Base-by-base conservation (phyloP, 208 protist species). In the Crithidia brevicula region DNA sequence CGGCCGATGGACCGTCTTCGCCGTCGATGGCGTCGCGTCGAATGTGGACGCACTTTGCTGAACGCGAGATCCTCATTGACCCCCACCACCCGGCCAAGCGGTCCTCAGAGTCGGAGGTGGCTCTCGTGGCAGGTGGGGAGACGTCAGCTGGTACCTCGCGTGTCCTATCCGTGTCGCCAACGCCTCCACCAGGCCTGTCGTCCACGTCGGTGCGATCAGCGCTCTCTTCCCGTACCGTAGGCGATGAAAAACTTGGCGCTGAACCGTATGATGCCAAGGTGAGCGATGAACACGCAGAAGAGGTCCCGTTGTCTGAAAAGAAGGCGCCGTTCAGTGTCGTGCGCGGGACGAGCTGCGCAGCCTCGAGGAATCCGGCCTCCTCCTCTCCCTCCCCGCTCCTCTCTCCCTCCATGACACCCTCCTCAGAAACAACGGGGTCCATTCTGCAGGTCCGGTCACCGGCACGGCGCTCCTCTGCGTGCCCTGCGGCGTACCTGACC, bases 31-130 rank as follows among this genome's bases (percentile, higher is more conserved):
- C 20, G 30, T 27, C 59, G 33, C 59, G 59, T 0, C 59, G 45
- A 4, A 43, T 45, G 59, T 54, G 59, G 59, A 65, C 16, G 28
- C 59, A 65, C 31, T 65, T 38, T 30, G 18, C 42, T 2, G 57
- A 63, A 30, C 40, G 42, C 13, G 34, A 63, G 0, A 18, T 50
- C 27, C 52, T 43, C 22, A 27, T 25, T 7, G 52, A n/a, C n/a
- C n/a, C 52, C 11, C 9, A 25, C 18, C 31, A 27, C 16, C 31
- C 52, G n/a, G 33, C 52, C 27, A 28, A 54, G 27, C 4, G 28
- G 13, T 25, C 13, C 6, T 23, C 28, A 18, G 49, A 54, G 25
- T 34, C 22, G 38, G 15, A 40, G 15, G 2, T 18, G 22, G 30
- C 23, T 10, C 36, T 10, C n/a, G 56, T 49, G 23, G 34, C 56